phyloP scores from a whole-genome alignment of 2,329 filamentous ascomycete species.

The Pseudogymnoascus sp. region DNA sequence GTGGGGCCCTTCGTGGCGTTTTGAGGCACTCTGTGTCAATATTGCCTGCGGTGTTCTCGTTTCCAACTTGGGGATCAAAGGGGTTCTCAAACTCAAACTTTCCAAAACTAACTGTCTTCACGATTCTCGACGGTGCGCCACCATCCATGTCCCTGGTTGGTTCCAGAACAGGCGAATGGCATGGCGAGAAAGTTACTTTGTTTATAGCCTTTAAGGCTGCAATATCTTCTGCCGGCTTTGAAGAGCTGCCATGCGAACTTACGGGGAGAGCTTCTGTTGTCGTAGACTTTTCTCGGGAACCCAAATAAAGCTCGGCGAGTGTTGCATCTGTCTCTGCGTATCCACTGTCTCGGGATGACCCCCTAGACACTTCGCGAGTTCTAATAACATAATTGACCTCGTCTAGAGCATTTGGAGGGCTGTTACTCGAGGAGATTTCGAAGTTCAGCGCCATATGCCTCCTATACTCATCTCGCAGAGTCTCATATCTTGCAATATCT shows the following conservation, averaged over 20 bases:
- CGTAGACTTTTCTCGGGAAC: not conserved
- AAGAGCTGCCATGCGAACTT: not conserved
- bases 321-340: not conserved
- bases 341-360: not conserved
- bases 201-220: not conserved
- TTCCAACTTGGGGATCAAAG: not conserved
- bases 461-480: not conserved
- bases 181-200: not conserved
- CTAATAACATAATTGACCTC: not conserved
- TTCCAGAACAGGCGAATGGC: not conserved
- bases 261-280: not conserved
- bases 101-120: not conserved
- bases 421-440: not conserved
- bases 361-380: not conserved
- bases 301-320: not conserved
- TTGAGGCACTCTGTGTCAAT: not conserved
- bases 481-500: constrained; percentile 3
- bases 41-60: not conserved
- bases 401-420: not conserved
- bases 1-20: not conserved
- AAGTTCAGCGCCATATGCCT: not conserved
- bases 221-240: not conserved
- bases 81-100: not conserved
- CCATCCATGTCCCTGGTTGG: not conserved
- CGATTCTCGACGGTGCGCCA: not conserved